These are phyloP conservation scores for Aspergillus cavernicola DNA, from an alignment of 495 filamentous ascomycete species.

Conservation along the genomic window DNA sequence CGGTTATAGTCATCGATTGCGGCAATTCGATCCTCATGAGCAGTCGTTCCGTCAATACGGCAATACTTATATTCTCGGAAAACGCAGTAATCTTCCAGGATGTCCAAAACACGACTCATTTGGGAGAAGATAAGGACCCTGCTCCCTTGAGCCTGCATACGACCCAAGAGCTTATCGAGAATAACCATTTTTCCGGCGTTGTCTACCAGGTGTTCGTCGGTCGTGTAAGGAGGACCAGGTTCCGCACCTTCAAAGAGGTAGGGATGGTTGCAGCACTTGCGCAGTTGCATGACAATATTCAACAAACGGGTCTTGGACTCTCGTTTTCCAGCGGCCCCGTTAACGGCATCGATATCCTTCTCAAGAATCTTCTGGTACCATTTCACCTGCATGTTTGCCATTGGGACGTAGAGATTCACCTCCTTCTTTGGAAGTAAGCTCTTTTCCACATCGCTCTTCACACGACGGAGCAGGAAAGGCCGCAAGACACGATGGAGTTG, in stretches of 20 bases:
- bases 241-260: constrained; percentile 99
- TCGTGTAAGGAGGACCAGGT: constrained; percentile 95
- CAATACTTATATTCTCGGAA: constrained; percentile 94
- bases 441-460: constrained; percentile 99
- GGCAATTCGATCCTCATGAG: constrained; percentile 95
- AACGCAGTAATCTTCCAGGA: constrained; percentile 97
- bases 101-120: constrained; percentile 96
- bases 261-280: constrained; percentile 98
- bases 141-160: constrained; percentile 80
- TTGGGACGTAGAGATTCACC: constrained; percentile 93
- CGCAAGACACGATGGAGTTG: constrained; percentile 92
- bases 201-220: constrained; percentile 90
- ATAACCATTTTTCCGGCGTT: constrained; percentile 98
- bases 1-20: constrained; percentile 99
- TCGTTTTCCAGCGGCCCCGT: constrained; percentile 90
- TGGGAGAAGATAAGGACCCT: constrained; percentile 98
- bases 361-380: constrained; percentile 99
- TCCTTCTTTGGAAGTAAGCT: constrained; percentile 97
- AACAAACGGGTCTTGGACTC: constrained; percentile 99
- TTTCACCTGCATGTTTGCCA: constrained; percentile 98
- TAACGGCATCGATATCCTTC: constrained; percentile 98
- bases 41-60: constrained; percentile 95
- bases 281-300: constrained; percentile 99
- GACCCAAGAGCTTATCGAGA: constrained; percentile 84
- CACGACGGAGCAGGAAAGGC: constrained; percentile 91